These are phyloP conservation scores for Pisolithus albus DNA, from an alignment of 768 basidiomycete genomes.

Conservation along the genomic window DNA sequence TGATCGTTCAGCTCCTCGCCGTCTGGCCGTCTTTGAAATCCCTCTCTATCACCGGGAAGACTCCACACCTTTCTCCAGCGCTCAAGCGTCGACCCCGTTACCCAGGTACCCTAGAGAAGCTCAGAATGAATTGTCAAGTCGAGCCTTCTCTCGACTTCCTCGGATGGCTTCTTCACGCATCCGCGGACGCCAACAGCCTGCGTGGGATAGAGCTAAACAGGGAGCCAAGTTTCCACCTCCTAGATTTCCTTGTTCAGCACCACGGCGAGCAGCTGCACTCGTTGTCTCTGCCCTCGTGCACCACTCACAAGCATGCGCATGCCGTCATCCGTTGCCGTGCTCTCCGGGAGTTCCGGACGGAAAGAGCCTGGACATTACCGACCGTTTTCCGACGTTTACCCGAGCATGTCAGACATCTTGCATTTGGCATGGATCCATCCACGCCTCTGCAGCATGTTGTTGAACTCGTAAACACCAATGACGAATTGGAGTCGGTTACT, in stretches of 20 bases:
- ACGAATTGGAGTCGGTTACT: constrained; percentile 42
- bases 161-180: constrained; percentile 62
- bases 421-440: constrained; percentile 54
- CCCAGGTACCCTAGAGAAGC: constrained; percentile 41
- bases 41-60: constrained; percentile 54
- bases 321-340: constrained; percentile 42
- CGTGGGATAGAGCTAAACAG: constrained; percentile 51
- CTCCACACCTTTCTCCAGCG: constrained; percentile 40
- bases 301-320: constrained; percentile 39
- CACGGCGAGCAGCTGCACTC: constrained; percentile 46
- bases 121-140: constrained; percentile 62
- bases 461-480: constrained; percentile 42
- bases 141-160: constrained; percentile 57
- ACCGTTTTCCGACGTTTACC: constrained; percentile 45
- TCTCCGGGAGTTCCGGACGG: constrained; percentile 51
- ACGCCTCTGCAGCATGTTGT: constrained; percentile 49
- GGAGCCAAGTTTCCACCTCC: constrained; percentile 47
- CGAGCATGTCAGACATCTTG: constrained; percentile 44
- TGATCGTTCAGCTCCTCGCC: constrained; percentile 55
- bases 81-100: constrained; percentile 34
- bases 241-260: constrained; percentile 47
- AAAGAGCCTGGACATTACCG: constrained; percentile 43
- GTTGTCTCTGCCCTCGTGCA: constrained; percentile 51
- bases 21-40: constrained; percentile 53
- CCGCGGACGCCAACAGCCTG: constrained; percentile 37